These are phyloP conservation scores for Letharia columbiana DNA, from an alignment of 495 filamentous ascomycete genomes.

Conservation along the genomic window DNA sequence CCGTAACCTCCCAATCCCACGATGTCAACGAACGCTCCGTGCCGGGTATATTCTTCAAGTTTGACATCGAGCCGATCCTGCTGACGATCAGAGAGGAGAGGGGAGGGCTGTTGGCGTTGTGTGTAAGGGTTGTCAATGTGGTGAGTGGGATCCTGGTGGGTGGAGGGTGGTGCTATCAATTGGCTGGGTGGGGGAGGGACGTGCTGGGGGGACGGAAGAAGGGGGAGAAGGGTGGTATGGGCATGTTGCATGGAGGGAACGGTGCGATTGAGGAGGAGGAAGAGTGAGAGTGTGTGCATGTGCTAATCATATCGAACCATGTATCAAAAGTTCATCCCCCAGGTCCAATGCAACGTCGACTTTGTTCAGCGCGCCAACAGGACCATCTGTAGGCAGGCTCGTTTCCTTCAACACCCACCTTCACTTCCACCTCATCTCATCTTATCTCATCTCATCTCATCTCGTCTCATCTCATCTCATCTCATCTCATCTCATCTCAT, in stretches of 20 bases:
- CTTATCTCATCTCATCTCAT: no score
- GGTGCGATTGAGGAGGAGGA: slow-evolving; percentile 19
- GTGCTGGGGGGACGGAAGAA: slow-evolving; percentile 37
- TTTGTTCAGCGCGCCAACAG: no score
- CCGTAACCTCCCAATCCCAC: slow-evolving; percentile 76
- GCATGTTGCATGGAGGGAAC: slow-evolving; percentile 48
- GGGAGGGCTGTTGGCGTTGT: slow-evolving; percentile 59
- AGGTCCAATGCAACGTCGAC: not conserved
- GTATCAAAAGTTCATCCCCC: not conserved
- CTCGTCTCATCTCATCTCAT: no score
- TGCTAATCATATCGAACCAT: not conserved
- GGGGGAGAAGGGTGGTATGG: slow-evolving; percentile 42
- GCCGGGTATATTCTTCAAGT: slow-evolving; percentile 97
- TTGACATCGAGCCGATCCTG: slow-evolving; percentile 94
- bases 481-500: no score
- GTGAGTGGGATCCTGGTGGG: slow-evolving; percentile 55
- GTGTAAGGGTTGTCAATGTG: slow-evolving; percentile 67
- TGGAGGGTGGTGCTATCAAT: slow-evolving; percentile 55
- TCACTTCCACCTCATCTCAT: no score
- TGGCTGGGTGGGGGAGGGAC: slow-evolving; percentile 46
- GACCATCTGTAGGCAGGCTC: no score
- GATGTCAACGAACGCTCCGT: slow-evolving; percentile 58
- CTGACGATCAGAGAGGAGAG: slow-evolving; percentile 77
- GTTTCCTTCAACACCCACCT: no score
- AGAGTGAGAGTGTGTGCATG: slow-evolving; percentile 3